Conservation (phyloP, 2,329 filamentous ascomycete genomes). For the Penicillium janthinellum region DNA sequence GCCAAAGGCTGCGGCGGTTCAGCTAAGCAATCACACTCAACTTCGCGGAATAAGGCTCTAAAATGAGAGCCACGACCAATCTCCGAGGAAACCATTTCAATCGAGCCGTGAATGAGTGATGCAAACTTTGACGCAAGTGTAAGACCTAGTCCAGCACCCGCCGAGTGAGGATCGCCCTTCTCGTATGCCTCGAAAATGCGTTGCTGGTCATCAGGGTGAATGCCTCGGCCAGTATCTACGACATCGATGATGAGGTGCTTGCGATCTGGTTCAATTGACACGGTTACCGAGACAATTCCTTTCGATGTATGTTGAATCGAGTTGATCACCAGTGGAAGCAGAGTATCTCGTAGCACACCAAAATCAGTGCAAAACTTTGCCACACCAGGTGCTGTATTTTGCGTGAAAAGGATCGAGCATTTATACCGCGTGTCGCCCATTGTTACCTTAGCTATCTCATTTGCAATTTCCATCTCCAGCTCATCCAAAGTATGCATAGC, state of each 20-base stretch:
- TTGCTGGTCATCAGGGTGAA: conserved; percentile 7
- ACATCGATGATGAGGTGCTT: conserved; percentile 11
- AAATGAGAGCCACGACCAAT: conserved; percentile 14
- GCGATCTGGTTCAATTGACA: neutral
- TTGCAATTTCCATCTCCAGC: conserved; percentile 10
- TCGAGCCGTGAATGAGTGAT: conserved; percentile 9
- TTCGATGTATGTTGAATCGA: conserved; percentile 8
- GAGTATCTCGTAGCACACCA: conserved; percentile 10
- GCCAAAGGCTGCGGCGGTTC: neutral
- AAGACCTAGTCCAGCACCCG: conserved; percentile 17
- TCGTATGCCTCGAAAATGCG: conserved; percentile 18
- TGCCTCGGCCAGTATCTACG: conserved; percentile 13
- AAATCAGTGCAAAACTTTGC: conserved; percentile 6
- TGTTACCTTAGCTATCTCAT: neutral
- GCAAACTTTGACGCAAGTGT: conserved; percentile 16
- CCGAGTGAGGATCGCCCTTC: conserved; percentile 12
- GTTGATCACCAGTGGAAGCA: conserved; percentile 10
- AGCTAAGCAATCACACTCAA: neutral
- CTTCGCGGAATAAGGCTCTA: conserved; percentile 9
- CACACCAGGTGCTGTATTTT: neutral
- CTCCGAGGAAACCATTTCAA: conserved; percentile 12
- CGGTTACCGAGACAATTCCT: conserved; percentile 7
- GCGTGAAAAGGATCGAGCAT: conserved; percentile 6
- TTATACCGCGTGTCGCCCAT: conserved; percentile 9
- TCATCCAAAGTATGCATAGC: conserved; percentile 2